phyloP scores from a whole-genome alignment of 129 eudicot species.

The Centrapalus pauciflorus region DNA sequence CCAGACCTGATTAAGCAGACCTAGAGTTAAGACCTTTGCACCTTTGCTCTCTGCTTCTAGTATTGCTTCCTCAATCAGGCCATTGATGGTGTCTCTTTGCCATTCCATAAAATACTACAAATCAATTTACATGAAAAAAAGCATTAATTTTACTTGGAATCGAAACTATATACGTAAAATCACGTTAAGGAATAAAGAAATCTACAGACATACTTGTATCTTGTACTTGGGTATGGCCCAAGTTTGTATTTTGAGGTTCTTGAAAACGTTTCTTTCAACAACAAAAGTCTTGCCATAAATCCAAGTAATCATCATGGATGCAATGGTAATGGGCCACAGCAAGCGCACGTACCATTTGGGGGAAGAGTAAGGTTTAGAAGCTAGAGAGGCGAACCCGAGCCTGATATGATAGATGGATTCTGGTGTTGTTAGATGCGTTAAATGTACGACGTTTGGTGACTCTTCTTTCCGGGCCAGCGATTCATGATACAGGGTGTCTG shows the following conservation, averaged over 20 bases:
- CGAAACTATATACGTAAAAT: not conserved
- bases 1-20: constrained; percentile 73
- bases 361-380: constrained; percentile 52
- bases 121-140: not conserved
- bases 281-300: constrained; percentile 33
- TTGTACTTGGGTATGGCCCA: constrained; percentile 47
- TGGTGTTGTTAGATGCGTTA: constrained; percentile 75
- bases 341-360: constrained; percentile 54
- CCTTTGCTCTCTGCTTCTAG: constrained; percentile 64
- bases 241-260: constrained; percentile 35
- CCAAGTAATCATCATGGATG: constrained; percentile 37
- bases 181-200: not conserved
- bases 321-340: constrained; percentile 36
- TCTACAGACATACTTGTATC: constrained; percentile 26
- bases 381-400: constrained; percentile 59
- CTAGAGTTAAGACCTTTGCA: constrained; percentile 61
- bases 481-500: constrained; percentile 39
- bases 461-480: constrained; percentile 42
- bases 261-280: constrained; percentile 32
- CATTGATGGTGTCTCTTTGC: constrained; percentile 62
- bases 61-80: constrained; percentile 76
- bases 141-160: not conserved
- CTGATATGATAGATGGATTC: constrained; percentile 67
- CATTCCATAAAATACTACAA: constrained; percentile 59
- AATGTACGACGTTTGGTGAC: constrained; percentile 49